Evolutionary conservation across 495 filamentous ascomycete species (phyloP), one percentile per base, ranked within the genome.

Genomic region (Penicillium bovifimosum): DNA sequence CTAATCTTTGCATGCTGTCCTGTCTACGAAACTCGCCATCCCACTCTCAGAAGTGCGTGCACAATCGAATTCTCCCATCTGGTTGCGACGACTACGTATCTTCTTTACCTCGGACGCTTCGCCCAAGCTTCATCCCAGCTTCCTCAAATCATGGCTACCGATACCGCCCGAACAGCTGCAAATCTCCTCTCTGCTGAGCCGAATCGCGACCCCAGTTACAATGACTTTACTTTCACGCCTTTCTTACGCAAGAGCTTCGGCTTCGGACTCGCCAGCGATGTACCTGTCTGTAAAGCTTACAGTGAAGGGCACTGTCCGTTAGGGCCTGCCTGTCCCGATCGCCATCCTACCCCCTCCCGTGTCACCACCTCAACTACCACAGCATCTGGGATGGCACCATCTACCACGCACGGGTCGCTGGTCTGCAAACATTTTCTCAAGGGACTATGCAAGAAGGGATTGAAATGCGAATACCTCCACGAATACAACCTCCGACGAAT

Each of bases 351-450:
- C 0, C 72, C 75, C 5, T 74, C 72, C 4, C 67, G 70, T 39
- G 70, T 76, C 10, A 76, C 73, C 9, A 70, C 72, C 1, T 73
- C 70, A 1, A 76, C 70, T 0, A 76, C 70, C 20, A 86, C 82
- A 58, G 82, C 82, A 58, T 81, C 76, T 5, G 70, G 70, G 13
- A 57, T 76, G 54, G 72, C 71, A 0, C 75, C 73, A 7, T 76
- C 73, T 6, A 71, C 75, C 16, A 77, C 74, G 6, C 76, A 80
- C 54, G 77, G 78, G 35, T 84, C 78, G 10, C 79, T 96, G 0
- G 90, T 98, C 50, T 98, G 93, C 83, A 98, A 98, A 74, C 93
- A 97, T 80, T 98, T 95, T 84, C 83, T 97, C 56, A 87, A 95
- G 58, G 91, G 90, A 0, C 84, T 98, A 20, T 98, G 93, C 78